A percentile compares a stretch with the other conserved stretches of the same genome.
These are phyloP conservation scores for Chaetomium olivaceum DNA, from an alignment of 2,329 filamentous ascomycete genomes.

Conservation along the genomic window DNA sequence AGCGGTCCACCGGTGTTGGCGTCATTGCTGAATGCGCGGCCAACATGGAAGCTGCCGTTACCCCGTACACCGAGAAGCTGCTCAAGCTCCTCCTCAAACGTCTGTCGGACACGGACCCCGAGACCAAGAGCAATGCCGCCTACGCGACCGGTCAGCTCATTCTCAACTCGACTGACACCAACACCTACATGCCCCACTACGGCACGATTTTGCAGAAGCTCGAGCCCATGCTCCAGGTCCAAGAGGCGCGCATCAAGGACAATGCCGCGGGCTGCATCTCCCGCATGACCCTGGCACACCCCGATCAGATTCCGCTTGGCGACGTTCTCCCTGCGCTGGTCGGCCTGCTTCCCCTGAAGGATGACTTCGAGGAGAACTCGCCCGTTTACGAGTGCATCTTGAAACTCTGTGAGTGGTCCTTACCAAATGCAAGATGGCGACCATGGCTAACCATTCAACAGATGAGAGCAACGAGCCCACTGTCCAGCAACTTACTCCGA, in stretches of 20 bases:
- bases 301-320: constrained; percentile 75
- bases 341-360: constrained; percentile 78
- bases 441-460: constrained; percentile 34
- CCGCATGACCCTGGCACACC: constrained; percentile 88
- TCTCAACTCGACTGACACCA: constrained; percentile 73
- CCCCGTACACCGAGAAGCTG: constrained; percentile 74
- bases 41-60: constrained; percentile 78
- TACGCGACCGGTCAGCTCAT: constrained; percentile 87
- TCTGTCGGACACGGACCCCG: constrained; percentile 82
- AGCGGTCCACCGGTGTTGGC: constrained; percentile 87
- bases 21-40: constrained; percentile 88
- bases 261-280: constrained; percentile 90
- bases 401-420: constrained; percentile 62
- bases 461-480: constrained; percentile 69
- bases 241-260: constrained; percentile 81
- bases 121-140: constrained; percentile 93
- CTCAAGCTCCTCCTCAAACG: constrained; percentile 83
- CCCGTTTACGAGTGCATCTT: constrained; percentile 90
- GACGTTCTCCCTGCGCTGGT: constrained; percentile 82
- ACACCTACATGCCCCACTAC: constrained; percentile 73
- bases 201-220: constrained; percentile 79
- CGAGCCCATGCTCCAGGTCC: constrained; percentile 76
- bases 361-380: constrained; percentile 96
- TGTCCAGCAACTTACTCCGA: constrained; percentile 67
- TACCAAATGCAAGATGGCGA: not conserved